Conservation (phyloP, 2,329 filamentous ascomycete genomes). For the Fusarium hostae region DNA sequence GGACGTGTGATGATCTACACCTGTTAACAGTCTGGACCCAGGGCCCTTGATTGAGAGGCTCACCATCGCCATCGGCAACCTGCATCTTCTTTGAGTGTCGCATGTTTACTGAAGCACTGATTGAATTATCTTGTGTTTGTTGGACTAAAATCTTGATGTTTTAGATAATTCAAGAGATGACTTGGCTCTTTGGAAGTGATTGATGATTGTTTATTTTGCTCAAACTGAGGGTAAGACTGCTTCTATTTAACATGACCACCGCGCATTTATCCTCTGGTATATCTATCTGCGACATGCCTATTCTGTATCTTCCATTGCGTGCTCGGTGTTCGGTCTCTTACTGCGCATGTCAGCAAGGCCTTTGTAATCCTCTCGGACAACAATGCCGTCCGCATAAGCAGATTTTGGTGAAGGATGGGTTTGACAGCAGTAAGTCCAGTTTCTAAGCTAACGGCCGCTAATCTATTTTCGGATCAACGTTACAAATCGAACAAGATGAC, state of each 20-base stretch:
- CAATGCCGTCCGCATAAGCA: slow-evolving; percentile 4
- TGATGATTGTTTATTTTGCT: background rate
- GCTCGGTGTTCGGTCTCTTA: slow-evolving; percentile 28
- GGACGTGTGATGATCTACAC: background rate
- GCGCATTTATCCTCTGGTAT: background rate
- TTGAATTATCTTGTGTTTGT: background rate
- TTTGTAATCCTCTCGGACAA: slow-evolving; percentile 25
- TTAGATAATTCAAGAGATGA: background rate
- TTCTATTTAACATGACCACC: background rate
- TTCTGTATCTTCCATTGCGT: background rate
- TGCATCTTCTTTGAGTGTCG: slow-evolving; percentile 22
- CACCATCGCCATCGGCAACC: slow-evolving; percentile 4
- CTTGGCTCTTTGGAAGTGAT: background rate
- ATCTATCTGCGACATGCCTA: background rate
- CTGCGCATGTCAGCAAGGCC: slow-evolving; percentile 1
- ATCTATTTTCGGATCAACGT: background rate
- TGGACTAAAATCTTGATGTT: rapidly evolving
- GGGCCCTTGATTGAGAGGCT: background rate
- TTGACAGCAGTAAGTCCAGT: background rate
- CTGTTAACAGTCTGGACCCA: background rate
- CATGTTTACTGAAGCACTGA: background rate
- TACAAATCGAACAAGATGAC: slow-evolving; percentile 25
- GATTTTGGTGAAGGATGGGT: background rate
- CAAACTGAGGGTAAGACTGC: background rate
- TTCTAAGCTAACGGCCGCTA: slow-evolving; percentile 29